Percentiles rank a stretch among this genome's conserved stretches.
phyloP scores from a whole-genome alignment of 2,329 filamentous ascomycete species.

The Trichoderma sp. region DNA sequence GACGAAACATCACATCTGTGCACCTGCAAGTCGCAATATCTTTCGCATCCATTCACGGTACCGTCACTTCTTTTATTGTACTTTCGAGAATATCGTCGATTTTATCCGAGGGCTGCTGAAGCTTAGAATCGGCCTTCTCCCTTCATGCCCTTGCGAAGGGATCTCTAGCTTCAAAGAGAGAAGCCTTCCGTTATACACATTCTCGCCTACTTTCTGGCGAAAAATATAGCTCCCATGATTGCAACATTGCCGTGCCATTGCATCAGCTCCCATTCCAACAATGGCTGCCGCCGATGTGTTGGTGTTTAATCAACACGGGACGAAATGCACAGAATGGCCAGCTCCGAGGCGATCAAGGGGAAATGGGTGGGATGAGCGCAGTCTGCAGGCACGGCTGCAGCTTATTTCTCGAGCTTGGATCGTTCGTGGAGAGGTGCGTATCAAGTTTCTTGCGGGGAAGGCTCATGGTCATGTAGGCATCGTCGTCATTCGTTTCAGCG shows the following conservation, averaged over 20 bases:
- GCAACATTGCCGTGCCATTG: not conserved
- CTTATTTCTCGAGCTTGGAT: constrained; percentile 37
- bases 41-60: not conserved
- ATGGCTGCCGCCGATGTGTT: constrained; percentile 19
- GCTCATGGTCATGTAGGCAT: not conserved
- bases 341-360: constrained; percentile 11
- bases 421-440: constrained; percentile 24
- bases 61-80: not conserved
- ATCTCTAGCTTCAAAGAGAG: not conserved
- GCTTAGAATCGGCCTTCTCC: not conserved
- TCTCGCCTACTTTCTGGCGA: not conserved
- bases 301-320: not conserved
- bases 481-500: not conserved
- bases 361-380: constrained; percentile 29
- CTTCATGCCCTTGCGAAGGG: not conserved
- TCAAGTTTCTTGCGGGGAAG: not conserved
- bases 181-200: not conserved
- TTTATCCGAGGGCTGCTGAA: not conserved
- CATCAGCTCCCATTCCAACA: constrained; percentile 11
- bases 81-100: not conserved
- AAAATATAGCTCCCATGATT: constrained; percentile 18
- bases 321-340: constrained; percentile 1
- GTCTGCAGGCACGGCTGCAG: constrained; percentile 28
- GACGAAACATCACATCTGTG: not conserved
- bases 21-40: not conserved